Evolutionary conservation across 2,329 filamentous ascomycete species (phyloP).

Genomic region (Kalaharituber pfeilii): DNA sequence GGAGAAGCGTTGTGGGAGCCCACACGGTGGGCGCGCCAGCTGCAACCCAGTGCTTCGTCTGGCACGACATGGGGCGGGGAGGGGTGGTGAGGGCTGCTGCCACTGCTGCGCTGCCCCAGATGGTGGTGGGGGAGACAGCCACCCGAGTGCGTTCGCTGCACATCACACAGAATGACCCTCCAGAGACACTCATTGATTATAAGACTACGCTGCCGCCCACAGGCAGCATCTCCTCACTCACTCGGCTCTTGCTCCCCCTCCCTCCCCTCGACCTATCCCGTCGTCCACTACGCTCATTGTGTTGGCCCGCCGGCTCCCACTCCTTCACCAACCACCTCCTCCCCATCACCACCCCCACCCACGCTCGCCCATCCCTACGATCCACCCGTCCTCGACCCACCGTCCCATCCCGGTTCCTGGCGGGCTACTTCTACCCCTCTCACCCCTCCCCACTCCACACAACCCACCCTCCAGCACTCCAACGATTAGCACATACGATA

Average conservation of each 20-base stretch:
- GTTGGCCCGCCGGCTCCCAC: slow-evolving; percentile 27
- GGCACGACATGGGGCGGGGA: too few relatives aligned
- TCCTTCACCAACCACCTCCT: slow-evolving; percentile 10
- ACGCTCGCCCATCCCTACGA: slow-evolving; percentile 3
- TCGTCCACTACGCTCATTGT: slow-evolving; percentile 27
- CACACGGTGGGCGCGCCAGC: too few relatives aligned
- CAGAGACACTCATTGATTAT: too few relatives aligned
- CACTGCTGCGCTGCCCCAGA: too few relatives aligned
- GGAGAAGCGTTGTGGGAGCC: too few relatives aligned
- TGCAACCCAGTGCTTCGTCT: too few relatives aligned
- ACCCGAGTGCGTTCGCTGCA: too few relatives aligned
- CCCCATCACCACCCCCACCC: slow-evolving; percentile 7
- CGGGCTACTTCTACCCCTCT: background rate
- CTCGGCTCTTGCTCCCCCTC: slow-evolving; percentile 27
- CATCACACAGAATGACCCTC: too few relatives aligned
- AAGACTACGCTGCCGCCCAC: background rate
- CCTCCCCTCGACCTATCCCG: slow-evolving; percentile 24
- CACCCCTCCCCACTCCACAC: background rate
- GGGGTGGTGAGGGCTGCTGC: too few relatives aligned
- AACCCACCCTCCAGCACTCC: background rate
- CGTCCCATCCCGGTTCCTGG: background rate
- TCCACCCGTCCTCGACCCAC: slow-evolving; percentile 9
- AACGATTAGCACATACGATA: background rate
- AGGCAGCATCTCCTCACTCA: slow-evolving; percentile 25
- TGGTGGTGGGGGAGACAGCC: too few relatives aligned